phyloP scores from a whole-genome alignment of 2,329 filamentous ascomycete genomes.

The Ramichloridium luteum region DNA sequence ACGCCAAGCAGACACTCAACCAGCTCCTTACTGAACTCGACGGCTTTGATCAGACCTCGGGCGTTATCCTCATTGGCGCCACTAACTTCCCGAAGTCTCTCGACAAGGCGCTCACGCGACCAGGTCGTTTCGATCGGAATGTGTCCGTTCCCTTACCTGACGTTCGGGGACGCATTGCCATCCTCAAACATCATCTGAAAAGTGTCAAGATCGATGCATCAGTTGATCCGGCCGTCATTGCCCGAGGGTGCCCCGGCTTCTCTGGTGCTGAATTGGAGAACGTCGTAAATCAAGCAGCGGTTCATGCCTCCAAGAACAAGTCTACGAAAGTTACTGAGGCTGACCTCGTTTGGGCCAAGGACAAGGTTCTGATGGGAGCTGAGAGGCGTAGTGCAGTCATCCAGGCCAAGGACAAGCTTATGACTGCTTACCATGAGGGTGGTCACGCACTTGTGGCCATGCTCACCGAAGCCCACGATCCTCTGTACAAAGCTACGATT shows the following conservation, averaged over 20 bases:
- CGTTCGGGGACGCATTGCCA: slow-evolving; percentile 82
- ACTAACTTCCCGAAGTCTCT: slow-evolving; percentile 93
- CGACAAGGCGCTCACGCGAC: slow-evolving; percentile 86
- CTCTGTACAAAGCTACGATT: slow-evolving; percentile 94
- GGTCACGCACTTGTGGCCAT: slow-evolving; percentile 86
- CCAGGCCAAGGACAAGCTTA: slow-evolving; percentile 81
- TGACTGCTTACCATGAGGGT: slow-evolving; percentile 94
- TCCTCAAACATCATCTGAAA: slow-evolving; percentile 85
- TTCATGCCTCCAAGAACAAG: slow-evolving; percentile 84
- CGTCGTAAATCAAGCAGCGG: slow-evolving; percentile 88
- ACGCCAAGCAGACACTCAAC: slow-evolving; percentile 95
- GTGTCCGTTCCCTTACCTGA: slow-evolving; percentile 82
- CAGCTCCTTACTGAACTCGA: slow-evolving; percentile 94
- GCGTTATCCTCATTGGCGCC: slow-evolving; percentile 89
- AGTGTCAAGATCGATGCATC: slow-evolving; percentile 72
- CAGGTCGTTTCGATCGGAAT: slow-evolving; percentile 90
- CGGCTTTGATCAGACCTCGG: slow-evolving; percentile 87
- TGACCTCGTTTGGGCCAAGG: slow-evolving; percentile 95
- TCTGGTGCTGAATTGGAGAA: slow-evolving; percentile 96
- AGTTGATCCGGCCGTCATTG: slow-evolving; percentile 73
- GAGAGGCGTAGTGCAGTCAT: slow-evolving; percentile 85
- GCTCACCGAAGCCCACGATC: slow-evolving; percentile 61
- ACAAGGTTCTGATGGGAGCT: slow-evolving; percentile 94
- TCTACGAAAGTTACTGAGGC: slow-evolving; percentile 58
- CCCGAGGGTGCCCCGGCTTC: slow-evolving; percentile 77